These are phyloP conservation scores for Stenocarpella maydis DNA, from an alignment of 2,329 filamentous ascomycete genomes.

Conservation along the genomic window DNA sequence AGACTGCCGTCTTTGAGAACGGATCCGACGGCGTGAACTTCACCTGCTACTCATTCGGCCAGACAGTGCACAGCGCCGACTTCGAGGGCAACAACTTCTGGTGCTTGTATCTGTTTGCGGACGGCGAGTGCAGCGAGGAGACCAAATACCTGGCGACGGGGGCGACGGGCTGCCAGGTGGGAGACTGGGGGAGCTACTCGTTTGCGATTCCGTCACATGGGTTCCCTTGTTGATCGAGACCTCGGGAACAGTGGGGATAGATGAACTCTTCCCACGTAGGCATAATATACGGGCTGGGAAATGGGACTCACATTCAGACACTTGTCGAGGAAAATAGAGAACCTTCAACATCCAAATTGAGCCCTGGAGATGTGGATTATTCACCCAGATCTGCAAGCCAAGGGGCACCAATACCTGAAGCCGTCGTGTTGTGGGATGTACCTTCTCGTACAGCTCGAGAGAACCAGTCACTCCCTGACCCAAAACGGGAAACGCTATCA, in stretches of 20 bases:
- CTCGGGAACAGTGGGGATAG: too few species aligned
- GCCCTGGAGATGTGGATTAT: too few species aligned
- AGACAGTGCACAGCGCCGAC: neutral
- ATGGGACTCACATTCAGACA: too few species aligned
- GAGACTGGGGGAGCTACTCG: conserved; percentile 5
- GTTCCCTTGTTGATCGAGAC: neutral
- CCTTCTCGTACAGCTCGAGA: too few species aligned
- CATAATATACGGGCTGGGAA: neutral
- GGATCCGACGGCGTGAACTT: conserved; percentile 17
- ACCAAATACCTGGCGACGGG: conserved; percentile 13
- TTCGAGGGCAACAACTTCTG: conserved; percentile 19
- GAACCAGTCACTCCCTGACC: too few species aligned
- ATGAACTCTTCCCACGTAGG: neutral
- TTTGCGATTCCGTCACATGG: conserved; percentile 11
- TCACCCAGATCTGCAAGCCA: too few species aligned
- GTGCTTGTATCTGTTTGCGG: conserved; percentile 1
- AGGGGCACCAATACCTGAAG: too few species aligned
- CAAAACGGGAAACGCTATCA: too few species aligned
- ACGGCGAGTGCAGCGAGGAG: neutral
- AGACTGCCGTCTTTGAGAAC: conserved; percentile 8
- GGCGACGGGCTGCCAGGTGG: conserved; percentile 6
- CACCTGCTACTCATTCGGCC: neutral
- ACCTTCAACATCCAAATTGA: too few species aligned
- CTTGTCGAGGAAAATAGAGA: too few species aligned
- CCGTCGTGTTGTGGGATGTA: too few species aligned